Percentiles rank a stretch among this genome's conserved stretches.
Evolutionary conservation across 441 rosid species (phyloP).

Genomic region (Gossypium aridum): DNA sequence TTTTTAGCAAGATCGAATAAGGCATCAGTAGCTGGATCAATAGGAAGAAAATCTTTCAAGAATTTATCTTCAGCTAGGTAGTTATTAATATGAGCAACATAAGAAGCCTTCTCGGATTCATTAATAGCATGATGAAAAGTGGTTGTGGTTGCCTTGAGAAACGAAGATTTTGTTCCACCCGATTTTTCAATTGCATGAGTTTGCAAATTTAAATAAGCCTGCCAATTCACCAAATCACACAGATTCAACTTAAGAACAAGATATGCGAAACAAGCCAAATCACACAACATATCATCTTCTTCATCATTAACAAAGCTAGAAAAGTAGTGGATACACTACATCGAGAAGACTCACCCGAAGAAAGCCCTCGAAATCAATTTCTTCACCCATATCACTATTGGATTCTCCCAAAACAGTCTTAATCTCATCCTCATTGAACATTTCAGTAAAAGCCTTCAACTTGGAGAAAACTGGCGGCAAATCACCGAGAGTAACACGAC

Average conservation of each 20-base stretch:
- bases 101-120: constrained; percentile 85
- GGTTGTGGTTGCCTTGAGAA: constrained; percentile 84
- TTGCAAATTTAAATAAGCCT: constrained; percentile 80
- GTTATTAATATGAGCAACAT: constrained; percentile 81
- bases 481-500: constrained; percentile 52
- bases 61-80: constrained; percentile 83
- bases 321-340: not conserved
- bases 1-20: constrained; percentile 84
- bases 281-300: not conserved
- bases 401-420: constrained; percentile 50
- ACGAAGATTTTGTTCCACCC: constrained; percentile 61
- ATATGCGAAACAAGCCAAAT: not conserved
- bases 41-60: constrained; percentile 73
- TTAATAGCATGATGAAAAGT: constrained; percentile 86
- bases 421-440: constrained; percentile 61
- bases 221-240: constrained; percentile 17
- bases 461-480: constrained; percentile 62
- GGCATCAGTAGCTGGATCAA: constrained; percentile 69
- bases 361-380: constrained; percentile 83
- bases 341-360: constrained; percentile 56
- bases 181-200: constrained; percentile 54
- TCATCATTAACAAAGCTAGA: not conserved
- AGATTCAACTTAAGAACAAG: not conserved
- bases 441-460: constrained; percentile 61
- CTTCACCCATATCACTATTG: constrained; percentile 35